Base-by-base conservation (phyloP, 495 filamentous ascomycete genomes). In the Neurospora intermedia region DNA sequence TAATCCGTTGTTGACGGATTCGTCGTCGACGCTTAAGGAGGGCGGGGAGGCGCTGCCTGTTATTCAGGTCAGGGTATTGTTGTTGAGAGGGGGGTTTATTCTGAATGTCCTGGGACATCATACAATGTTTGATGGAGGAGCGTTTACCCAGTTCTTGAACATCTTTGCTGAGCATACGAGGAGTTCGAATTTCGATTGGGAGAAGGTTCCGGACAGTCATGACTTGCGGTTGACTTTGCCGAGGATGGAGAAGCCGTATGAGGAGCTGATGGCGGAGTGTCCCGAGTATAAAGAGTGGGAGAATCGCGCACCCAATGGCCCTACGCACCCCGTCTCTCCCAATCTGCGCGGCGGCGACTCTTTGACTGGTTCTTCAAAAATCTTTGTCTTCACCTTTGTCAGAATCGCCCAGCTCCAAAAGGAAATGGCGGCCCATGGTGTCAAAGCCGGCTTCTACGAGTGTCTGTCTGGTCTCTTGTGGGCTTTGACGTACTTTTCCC, bases 51-150 rank as follows among this genome's bases (percentile, higher is more conserved):
- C 77, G 2, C 69, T 81, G 46, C 79, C 77, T 0, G 79, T 77
- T 38, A 75, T 77, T 20, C 78, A 77, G 35, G 80, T 82, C 8
- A 74, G 79, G 27, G 76, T 75, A 18, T 71, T 78, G 27, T 79
- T 80, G 46, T 73, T 77, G 18, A 71, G 74, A 35, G 81, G 81
- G 20, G 81, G 81, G 11, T 38, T 82, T 11, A 62, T 82, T 5
- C 76, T 82, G 42, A 76, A 77, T 13, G 74, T 82, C 27, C 77
- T 77, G 43, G 72, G 81, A 70, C 81, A 82, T 45, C 81, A 82
- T 62, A 70, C 77, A 16, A 43, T 80, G 18, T 79, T 75, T 41
- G 81, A 82, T 69, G 80, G 81, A 80, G 69, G 86, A 9, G 20
- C 20, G 5, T 62, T 62, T 18, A 62, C 54, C 2, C 23, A 18